Percentiles rank a stretch among this genome's conserved stretches.
Evolutionary conservation across 108 stramenopile species (phyloP).

Genomic region (Bacterosira constricta): DNA sequence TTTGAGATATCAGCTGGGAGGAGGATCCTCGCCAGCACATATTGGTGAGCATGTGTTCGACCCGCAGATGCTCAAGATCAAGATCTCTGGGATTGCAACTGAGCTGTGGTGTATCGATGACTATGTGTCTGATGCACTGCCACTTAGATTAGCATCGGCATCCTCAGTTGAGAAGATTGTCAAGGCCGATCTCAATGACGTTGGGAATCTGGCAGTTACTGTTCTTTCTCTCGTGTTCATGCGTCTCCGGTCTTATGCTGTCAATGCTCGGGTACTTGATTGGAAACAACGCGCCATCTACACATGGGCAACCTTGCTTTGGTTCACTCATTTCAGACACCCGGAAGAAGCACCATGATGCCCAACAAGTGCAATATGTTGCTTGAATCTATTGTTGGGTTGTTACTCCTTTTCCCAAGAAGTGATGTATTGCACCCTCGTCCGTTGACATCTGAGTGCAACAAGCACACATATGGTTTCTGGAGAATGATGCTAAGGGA

Average conservation of each 20-base stretch:
- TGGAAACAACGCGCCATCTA: constrained; percentile 6
- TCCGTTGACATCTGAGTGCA: constrained; percentile 12
- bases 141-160: constrained; percentile 8
- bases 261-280: background rate
- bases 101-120: constrained; percentile 10
- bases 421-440: constrained; percentile 18
- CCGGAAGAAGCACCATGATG: constrained; percentile 12
- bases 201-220: background rate
- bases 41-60: constrained; percentile 14
- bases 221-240: background rate
- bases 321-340: constrained; percentile 13
- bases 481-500: constrained; percentile 16
- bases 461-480: constrained; percentile 23
- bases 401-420: constrained; percentile 9
- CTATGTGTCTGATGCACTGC: constrained; percentile 14
- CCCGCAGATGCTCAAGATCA: background rate
- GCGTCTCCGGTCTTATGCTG: background rate
- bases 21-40: constrained; percentile 14
- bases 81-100: background rate
- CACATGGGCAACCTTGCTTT: constrained; percentile 1
- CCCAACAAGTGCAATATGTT: constrained; percentile 18
- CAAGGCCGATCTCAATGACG: too few relatives aligned
- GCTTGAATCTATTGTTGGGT: constrained; percentile 8
- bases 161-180: too few relatives aligned
- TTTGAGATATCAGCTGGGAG: constrained; percentile 11